Evolutionary conservation across 2,329 filamentous ascomycete species (phyloP), one percentile per base, ranked within the genome.

Genomic region (Colletotrichum noveboracense): DNA sequence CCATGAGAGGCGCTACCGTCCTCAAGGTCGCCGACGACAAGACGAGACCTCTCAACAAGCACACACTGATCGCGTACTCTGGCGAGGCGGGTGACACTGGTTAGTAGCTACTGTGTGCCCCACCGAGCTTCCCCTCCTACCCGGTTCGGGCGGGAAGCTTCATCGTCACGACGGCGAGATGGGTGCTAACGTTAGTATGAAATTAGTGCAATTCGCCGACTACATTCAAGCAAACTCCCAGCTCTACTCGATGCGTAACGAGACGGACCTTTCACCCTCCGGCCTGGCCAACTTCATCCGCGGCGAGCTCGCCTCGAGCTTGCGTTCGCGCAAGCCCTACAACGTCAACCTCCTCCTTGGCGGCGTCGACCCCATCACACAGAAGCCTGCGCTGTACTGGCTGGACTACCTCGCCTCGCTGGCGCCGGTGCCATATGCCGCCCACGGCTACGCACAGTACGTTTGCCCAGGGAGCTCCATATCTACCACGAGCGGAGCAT

Each of bases 211-310:
- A 93, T 99, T 99, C 86, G 95, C 97, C 85, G 97, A 99, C 88
- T 99, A 96, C 88, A 97, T 99, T 85, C 96, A 98, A 91, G 96
- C 96, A 84, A 99, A 99, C 86, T 93, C 97, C 78, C 95, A 98
- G 87, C 94, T 99, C 83, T 99, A 99, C 89, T 96, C 95, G 80
- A 99, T 98, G 96, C 95, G 97, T 83, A 98, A 98, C 85, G 94
- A 96, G 86, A 94, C 94, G 83, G 95, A 98, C 82, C 92, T 99
- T 77, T 95, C 95, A 60, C 96, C 97, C 12, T 93, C 94, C 43
- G 97, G 95, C 52, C 93, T 98, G 71, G 95, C 96, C 77, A 93
- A 95, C 88, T 99, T 98, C 85, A 96, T 99, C 80, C 95, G 97
- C 79, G 94, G 94, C 84, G 96, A 99, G 87, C 93, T 99, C 77